Evolutionary conservation across 192 early-diverging fungal species (phyloP), one percentile per base, ranked within the genome.

Genomic region (Umbelopsis sp.): DNA sequence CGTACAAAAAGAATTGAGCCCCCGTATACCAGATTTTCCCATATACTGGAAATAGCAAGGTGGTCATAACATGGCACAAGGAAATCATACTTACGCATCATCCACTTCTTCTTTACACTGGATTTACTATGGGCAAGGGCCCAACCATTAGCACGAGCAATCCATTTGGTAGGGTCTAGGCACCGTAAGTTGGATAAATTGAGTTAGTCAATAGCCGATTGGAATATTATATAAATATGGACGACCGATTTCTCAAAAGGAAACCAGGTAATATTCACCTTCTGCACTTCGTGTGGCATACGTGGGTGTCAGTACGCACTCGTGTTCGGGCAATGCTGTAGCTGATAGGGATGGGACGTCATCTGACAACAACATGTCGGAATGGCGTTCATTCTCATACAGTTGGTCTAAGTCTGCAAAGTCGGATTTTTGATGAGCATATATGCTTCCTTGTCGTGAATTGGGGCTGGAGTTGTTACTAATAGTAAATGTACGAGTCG

Each of bases 301-400:
- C 8, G 83, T 85, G n/a, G 83, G 83, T 25, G 82, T 82, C 34
- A 85, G 36, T 8, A 85, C 69, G 26, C 83, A 85, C 38, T 85
- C 67, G 34, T 36, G 45, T 26, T 65, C 24, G 8, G 56, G 56
- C 20, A 62, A 62, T 34, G 31, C 26, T 32, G 52, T 22, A 26
- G 52, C 12, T n/a, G 56, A 26, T 62, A 3, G 29, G 17, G 56
- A 62, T 62, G 56, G 31, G 16, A 26, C 26, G 26, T 62, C 56
- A 62, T 62, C 56, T 62, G 56, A 62, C 56, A 62, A 62, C 56
- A 62, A 32, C 26, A 62, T 1, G 12, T 62, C 56, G 26, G 56
- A 62, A 36, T 62, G 56, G 26, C 56, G 56, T 14, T 36, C 56
- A 7, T 62, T 22, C 14, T 62, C 56, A 16, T 62, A 62, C 26